Base-by-base conservation (phyloP, 768 basidiomycete genomes). In the Tricholoma saponaceum region DNA sequence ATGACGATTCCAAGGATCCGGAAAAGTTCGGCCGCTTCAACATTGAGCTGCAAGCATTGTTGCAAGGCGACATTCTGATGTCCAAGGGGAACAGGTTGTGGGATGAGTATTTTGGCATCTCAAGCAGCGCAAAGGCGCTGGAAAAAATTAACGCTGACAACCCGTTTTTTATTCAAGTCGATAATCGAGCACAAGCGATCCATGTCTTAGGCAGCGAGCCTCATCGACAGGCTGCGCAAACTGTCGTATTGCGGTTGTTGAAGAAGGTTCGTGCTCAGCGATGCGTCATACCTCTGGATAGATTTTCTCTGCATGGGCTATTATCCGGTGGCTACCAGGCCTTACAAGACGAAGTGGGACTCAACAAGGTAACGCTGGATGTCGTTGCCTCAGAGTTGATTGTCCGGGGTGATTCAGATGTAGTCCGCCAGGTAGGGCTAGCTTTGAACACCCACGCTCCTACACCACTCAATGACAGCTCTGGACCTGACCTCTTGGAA, bases 71-170 rank as follows among this genome's bases (percentile, higher is more conserved):
- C 13, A 57, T 76, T 13, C 55, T 79, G 30, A 61, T 60, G 13
- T 67, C 70, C 0, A 73, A 75, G 3, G 68, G 66, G 0, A 58
- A 59, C 20, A 56, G 60, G 1, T 57, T 77, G 3, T 84, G 83
- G 82, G 77, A 81, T 51, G 76, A 77, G 16, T 80, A 79, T 55
- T 76, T 84, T 57, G 71, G 75, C 14, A 66, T 70, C n/a, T 51
- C 70, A n/a, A 76, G 74, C 56, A 77, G 80, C 39, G 55, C 58
- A 20, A 70, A 70, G 23, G 67, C 68, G 8, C 52, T 84, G 26
- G 71, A 74, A n/a, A 64, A 66, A 25, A 32, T 81, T 20, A 76
- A 76, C 58, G 41, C 61, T 8, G 68, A 72, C 13, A 66, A 68
- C 3, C 54, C 57, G 3, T 71, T 72, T 37, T 78, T 74, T 55